Percentiles rank a stretch among this genome's conserved stretches.
Conservation (phyloP, 2,329 filamentous ascomycete species). For the Fusarium fracticaudum region DNA sequence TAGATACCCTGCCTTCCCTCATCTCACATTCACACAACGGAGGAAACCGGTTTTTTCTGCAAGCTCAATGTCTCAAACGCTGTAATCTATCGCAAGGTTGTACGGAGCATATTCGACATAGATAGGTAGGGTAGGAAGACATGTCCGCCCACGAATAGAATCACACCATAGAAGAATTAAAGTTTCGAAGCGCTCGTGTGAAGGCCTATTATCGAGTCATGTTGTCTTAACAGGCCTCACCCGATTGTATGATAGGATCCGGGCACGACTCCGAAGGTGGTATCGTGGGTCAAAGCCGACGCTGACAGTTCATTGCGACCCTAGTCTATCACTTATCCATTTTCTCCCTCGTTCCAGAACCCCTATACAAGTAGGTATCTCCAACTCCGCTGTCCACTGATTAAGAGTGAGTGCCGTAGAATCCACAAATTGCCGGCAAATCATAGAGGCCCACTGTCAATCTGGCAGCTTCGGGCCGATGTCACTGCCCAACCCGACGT, state of each 20-base stretch:
- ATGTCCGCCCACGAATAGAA: background rate
- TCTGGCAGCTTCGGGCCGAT: background rate
- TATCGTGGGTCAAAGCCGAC: background rate
- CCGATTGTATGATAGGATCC: background rate
- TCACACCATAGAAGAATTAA: accelerated
- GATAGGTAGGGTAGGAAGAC: background rate
- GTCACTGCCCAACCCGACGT: background rate
- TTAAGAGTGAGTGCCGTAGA: background rate
- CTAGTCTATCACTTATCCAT: background rate
- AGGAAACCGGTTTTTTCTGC: no score
- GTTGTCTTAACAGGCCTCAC: background rate
- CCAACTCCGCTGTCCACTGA: background rate
- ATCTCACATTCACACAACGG: background rate
- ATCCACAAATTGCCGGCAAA: background rate
- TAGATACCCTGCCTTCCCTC: background rate
- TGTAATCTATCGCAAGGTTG: background rate
- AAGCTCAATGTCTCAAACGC: no score
- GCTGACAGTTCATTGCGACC: background rate
- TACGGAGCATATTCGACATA: background rate
- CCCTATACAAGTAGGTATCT: background rate
- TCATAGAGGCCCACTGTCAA: background rate
- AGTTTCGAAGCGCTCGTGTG: background rate
- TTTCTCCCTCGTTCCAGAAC: background rate
- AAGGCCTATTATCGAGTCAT: background rate
- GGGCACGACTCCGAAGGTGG: background rate